Evolutionary conservation across 768 basidiomycete genomes (phyloP).

Genomic region (Amanita thiersii): DNA sequence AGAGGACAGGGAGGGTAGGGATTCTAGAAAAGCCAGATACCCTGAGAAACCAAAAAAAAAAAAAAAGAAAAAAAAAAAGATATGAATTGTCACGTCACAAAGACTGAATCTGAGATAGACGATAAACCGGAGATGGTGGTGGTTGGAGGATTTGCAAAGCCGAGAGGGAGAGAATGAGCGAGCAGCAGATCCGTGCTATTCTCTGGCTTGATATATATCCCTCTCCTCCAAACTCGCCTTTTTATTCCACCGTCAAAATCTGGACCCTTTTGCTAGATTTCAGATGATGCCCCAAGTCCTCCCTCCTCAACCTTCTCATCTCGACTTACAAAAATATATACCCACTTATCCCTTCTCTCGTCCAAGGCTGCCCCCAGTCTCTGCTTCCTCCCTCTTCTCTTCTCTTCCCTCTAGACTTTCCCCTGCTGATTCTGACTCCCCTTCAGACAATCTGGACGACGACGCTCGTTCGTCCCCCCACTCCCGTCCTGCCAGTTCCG

Average conservation of each 20-base stretch:
- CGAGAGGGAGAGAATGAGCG: slow-evolving; percentile 1
- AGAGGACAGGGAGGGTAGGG: slow-evolving; percentile 14
- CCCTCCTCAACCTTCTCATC: slow-evolving; percentile 13
- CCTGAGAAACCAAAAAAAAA: too few species aligned
- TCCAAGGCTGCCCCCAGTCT: slow-evolving; percentile 16
- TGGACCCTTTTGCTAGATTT: slow-evolving; percentile 9
- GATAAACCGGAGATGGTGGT: slow-evolving; percentile 15
- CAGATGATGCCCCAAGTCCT: slow-evolving; percentile 18
- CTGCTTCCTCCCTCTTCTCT: slow-evolving; percentile 15
- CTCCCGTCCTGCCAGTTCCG: slow-evolving; percentile 21
- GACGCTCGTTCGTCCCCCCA: slow-evolving; percentile 20
- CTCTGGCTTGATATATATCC: slow-evolving; percentile 9
- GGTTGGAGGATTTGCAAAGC: slow-evolving; percentile 9
- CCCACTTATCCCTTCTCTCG: slow-evolving; percentile 14
- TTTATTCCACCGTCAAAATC: slow-evolving; percentile 5
- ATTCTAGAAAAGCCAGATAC: slow-evolving; percentile 24
- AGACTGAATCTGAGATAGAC: slow-evolving; percentile 21
- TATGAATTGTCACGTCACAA: slow-evolving; percentile 24
- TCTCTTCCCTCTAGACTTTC: slow-evolving; percentile 11
- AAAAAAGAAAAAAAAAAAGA: too few species aligned
- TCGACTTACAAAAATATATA: slow-evolving; percentile 18
- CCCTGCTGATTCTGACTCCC: slow-evolving; percentile 19
- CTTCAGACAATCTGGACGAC: slow-evolving; percentile 27
- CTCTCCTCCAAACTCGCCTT: slow-evolving; percentile 14
- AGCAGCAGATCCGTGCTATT: slow-evolving; percentile 15